Evolutionary conservation across 805 yeast species (phyloP).

Genomic region (Geotrichum ghanense): DNA sequence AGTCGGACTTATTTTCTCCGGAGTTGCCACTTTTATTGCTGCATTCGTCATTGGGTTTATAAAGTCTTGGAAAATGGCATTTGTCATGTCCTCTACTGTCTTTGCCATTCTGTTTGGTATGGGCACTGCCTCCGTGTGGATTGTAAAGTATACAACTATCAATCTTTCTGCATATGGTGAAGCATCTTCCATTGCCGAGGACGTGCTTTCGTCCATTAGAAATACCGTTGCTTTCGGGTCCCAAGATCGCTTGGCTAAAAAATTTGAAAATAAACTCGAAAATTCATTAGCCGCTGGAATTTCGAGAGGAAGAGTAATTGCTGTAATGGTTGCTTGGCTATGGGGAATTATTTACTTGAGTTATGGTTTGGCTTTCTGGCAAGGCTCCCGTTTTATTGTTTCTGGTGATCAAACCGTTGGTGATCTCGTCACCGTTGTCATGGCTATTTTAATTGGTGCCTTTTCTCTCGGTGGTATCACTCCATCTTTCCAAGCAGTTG

Average conservation of each 20-base stretch:
- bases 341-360: slow-evolving; percentile 27
- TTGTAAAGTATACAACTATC: slow-evolving; percentile 20
- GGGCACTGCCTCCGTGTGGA: slow-evolving; percentile 21
- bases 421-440: slow-evolving; percentile 25
- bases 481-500: slow-evolving; percentile 28
- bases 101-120: slow-evolving; percentile 22
- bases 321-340: slow-evolving; percentile 28
- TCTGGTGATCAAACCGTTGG: slow-evolving; percentile 25
- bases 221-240: slow-evolving; percentile 33
- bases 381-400: slow-evolving; percentile 30
- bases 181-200: slow-evolving; percentile 32
- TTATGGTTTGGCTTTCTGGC: slow-evolving; percentile 33
- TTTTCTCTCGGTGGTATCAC: slow-evolving; percentile 31
- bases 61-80: slow-evolving; percentile 27
- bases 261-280: slow-evolving; percentile 23
- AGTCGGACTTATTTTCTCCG: slow-evolving; percentile 28
- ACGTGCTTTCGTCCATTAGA: slow-evolving; percentile 30
- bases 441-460: slow-evolving; percentile 33
- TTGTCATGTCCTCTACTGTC: slow-evolving; percentile 26
- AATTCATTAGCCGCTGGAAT: slow-evolving; percentile 18
- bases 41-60: slow-evolving; percentile 29
- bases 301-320: slow-evolving; percentile 21
- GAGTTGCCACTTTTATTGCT: slow-evolving; percentile 28
- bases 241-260: slow-evolving; percentile 25
- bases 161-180: slow-evolving; percentile 19